Conservation (phyloP, 768 basidiomycete species). For the Mycena pura region DNA sequence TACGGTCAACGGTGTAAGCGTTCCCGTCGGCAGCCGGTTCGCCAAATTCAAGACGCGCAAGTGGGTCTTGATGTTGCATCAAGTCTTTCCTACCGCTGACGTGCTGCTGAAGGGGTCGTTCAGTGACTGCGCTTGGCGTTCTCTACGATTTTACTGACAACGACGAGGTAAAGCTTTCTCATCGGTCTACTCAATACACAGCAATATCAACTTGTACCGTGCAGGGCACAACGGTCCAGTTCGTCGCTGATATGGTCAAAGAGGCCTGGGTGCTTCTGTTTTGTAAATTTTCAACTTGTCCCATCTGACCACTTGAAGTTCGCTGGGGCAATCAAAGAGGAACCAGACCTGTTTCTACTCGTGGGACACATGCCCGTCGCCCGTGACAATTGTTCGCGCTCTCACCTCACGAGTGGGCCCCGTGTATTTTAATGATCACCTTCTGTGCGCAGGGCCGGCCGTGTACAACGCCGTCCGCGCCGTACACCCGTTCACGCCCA, state of each 20-base stretch:
- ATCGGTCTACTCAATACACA: too few relatives aligned
- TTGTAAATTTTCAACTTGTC: background rate
- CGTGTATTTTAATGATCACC: too few relatives aligned
- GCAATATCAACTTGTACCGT: too few relatives aligned
- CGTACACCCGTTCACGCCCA: slow-evolving; percentile 77
- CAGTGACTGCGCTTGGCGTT: slow-evolving; percentile 82
- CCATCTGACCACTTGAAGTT: slow-evolving; percentile 57
- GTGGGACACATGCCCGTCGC: slow-evolving; percentile 85
- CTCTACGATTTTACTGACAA: slow-evolving; percentile 80
- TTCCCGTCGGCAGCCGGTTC: slow-evolving; percentile 57
- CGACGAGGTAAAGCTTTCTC: too few relatives aligned
- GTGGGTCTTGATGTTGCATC: slow-evolving; percentile 48
- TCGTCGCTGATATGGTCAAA: slow-evolving; percentile 75
- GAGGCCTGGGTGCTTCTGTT: slow-evolving; percentile 78
- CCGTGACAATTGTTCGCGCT: slow-evolving; percentile 74
- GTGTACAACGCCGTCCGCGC: slow-evolving; percentile 78
- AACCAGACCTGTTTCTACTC: slow-evolving; percentile 84
- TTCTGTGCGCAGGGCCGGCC: too few relatives aligned
- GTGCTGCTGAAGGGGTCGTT: slow-evolving; percentile 57
- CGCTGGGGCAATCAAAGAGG: slow-evolving; percentile 74
- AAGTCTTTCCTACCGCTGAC: background rate
- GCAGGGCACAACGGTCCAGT: slow-evolving; percentile 83
- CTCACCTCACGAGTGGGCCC: too few relatives aligned
- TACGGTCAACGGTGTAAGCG: slow-evolving; percentile 55
- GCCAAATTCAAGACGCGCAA: slow-evolving; percentile 76